Conservation (phyloP, 2,329 filamentous ascomycete species). For the Dryadomyces quercus-mongolicae region DNA sequence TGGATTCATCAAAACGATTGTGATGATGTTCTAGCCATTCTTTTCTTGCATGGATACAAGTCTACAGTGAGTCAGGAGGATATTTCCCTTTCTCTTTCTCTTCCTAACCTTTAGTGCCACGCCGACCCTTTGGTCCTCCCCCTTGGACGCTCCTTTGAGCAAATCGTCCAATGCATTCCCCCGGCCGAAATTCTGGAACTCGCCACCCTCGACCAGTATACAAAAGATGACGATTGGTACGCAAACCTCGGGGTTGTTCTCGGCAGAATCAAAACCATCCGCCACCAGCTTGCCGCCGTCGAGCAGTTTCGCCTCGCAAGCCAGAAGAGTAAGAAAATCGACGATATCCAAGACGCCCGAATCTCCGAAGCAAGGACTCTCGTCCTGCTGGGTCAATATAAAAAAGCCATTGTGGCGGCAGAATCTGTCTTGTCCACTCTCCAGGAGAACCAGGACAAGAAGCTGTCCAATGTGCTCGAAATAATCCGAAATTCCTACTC, state of each 20-base stretch:
- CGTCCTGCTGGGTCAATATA: no score
- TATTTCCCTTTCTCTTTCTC: background rate
- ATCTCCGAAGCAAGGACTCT: no score
- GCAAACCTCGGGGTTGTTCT: background rate
- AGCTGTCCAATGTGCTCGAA: no score
- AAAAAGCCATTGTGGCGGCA: no score
- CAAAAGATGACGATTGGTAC: background rate
- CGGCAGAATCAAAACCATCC: background rate
- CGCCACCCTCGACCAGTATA: background rate
- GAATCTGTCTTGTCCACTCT: no score
- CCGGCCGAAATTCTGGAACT: background rate
- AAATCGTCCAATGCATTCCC: background rate
- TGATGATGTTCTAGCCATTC: background rate
- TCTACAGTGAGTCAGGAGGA: no score
- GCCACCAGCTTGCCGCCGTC: background rate
- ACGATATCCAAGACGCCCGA: background rate
- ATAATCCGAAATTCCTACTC: no score
- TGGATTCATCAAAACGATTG: background rate
- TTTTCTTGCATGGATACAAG: background rate
- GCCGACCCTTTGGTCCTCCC: background rate
- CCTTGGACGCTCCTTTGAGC: background rate
- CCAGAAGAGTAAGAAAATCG: background rate
- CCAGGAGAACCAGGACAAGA: no score
- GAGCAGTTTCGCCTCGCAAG: background rate
- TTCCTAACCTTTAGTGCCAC: background rate